phyloP scores from a whole-genome alignment of 805 yeast species.

The Starmerella floricola region DNA sequence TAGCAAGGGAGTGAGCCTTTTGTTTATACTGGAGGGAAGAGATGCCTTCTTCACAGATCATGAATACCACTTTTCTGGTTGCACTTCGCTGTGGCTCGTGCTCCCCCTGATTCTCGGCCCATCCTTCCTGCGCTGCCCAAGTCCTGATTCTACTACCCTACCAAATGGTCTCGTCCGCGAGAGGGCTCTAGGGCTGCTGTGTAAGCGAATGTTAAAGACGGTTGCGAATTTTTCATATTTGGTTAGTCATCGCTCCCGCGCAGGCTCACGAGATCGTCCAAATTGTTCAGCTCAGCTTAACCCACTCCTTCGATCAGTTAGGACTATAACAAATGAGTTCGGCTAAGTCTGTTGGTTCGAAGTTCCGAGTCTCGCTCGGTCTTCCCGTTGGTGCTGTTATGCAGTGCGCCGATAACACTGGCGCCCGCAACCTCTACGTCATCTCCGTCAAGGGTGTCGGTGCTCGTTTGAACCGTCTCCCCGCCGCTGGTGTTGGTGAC shows the following conservation, averaged over 20 bases:
- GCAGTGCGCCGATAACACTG: slow-evolving; percentile 99
- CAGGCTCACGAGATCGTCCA: slow-evolving; percentile 1
- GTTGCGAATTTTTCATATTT: slow-evolving; percentile 1
- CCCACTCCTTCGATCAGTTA: slow-evolving; percentile 2
- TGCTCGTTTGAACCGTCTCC: slow-evolving; percentile 99
- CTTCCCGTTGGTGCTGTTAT: slow-evolving; percentile 99
- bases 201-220: not conserved
- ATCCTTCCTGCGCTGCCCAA: too few species aligned
- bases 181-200: slow-evolving; percentile 8
- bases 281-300: slow-evolving; percentile 1
- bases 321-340: slow-evolving; percentile 20
- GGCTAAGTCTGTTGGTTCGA: slow-evolving; percentile 49
- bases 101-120: too few species aligned
- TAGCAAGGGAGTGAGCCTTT: too few species aligned
- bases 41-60: too few species aligned
- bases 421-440: slow-evolving; percentile 99
- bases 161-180: not conserved
- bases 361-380: slow-evolving; percentile 99
- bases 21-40: too few species aligned
- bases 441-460: slow-evolving; percentile 98
- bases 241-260: not conserved
- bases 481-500: slow-evolving; percentile 99
- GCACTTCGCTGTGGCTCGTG: too few species aligned
- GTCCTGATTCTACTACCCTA: too few species aligned
- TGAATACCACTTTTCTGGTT: too few species aligned